These are phyloP conservation scores for Saccharomycopsis guyanensis DNA, from an alignment of 805 yeast genomes.

Conservation along the genomic window DNA sequence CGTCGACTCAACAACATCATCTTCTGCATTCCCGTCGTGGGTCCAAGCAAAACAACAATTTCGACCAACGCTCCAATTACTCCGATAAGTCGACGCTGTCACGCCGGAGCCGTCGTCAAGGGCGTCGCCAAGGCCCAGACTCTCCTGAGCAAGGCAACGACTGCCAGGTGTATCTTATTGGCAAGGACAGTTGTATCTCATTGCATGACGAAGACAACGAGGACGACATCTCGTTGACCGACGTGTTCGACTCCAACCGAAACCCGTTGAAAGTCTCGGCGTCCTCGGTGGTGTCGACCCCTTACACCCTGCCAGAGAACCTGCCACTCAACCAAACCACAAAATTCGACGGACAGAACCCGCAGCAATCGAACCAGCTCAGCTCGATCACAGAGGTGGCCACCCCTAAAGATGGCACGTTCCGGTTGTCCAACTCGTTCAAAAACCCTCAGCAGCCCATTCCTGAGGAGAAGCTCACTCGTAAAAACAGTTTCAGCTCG, in stretches of 20 bases:
- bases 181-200: conserved; percentile 11
- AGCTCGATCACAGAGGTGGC: conserved; percentile 14
- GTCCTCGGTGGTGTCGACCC: conserved; percentile 2
- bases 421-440: background rate
- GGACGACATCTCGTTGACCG: conserved; percentile 3
- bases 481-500: background rate
- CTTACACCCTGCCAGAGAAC: conserved; percentile 14
- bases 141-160: background rate
- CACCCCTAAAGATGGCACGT: conserved; percentile 9
- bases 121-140: background rate
- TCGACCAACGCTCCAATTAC: no score
- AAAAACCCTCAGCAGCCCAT: background rate
- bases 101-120: background rate
- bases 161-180: conserved; percentile 8
- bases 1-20: background rate
- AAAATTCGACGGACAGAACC: conserved; percentile 5
- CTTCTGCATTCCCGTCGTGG: background rate
- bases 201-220: conserved; percentile 7
- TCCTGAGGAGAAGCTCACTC: background rate
- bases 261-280: background rate
- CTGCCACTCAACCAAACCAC: conserved; percentile 12
- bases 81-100: background rate
- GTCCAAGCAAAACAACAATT: background rate
- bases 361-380: conserved; percentile 1
- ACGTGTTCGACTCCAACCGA: conserved; percentile 3